Evolutionary conservation across 768 basidiomycete genomes (phyloP).

Genomic region (Macrolepiota albuminosa): DNA sequence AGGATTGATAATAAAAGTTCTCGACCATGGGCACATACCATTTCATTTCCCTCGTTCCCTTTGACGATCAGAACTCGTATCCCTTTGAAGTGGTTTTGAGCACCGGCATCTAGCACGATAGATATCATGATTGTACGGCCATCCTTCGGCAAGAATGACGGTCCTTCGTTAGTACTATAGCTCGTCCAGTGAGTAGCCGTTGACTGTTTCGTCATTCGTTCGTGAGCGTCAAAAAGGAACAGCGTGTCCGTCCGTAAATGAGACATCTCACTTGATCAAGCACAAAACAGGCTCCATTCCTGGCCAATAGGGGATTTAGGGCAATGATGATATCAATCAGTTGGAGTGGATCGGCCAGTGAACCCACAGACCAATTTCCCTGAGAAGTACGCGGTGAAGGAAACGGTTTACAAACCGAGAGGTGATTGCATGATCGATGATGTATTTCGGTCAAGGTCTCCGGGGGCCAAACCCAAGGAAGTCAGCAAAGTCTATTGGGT

Average conservation of each 20-base stretch:
- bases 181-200: constrained; percentile 1
- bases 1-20: background rate
- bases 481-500: background rate
- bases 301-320: background rate
- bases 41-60: background rate
- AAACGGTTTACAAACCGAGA: background rate
- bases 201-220: background rate
- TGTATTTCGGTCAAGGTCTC: background rate
- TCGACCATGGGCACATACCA: background rate
- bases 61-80: constrained; percentile 7
- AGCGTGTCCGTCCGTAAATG: background rate
- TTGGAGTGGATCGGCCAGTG: background rate
- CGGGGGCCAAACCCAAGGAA: background rate
- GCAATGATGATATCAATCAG: background rate
- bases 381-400: background rate
- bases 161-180: constrained; percentile 4
- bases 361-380: background rate
- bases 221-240: background rate
- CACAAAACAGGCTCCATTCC: background rate
- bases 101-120: constrained; percentile 8
- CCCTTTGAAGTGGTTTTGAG: constrained; percentile 4
- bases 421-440: background rate
- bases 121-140: constrained; percentile 8
- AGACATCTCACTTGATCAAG: constrained; percentile 7
- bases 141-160: constrained; percentile 7